Base-by-base conservation (phyloP, 1,139 yeast genomes). In the Suhomyces yuchorum region DNA sequence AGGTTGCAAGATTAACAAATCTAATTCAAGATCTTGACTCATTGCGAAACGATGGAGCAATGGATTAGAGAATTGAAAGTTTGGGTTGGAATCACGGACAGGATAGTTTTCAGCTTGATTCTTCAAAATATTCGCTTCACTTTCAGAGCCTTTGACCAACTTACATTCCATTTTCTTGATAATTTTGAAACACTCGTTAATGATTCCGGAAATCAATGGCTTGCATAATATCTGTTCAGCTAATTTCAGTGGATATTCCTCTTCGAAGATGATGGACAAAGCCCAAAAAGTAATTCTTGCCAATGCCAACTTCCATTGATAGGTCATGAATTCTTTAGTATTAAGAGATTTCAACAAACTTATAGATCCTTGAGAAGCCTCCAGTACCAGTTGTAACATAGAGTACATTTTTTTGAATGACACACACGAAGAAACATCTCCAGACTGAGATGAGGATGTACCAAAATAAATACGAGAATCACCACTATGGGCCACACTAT, bases 251-350 rank as follows among this genome's bases (percentile, higher is more conserved):
- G 96, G 90, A 56, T 71, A 76, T 6, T 85, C 80, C 48, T 82
- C 78, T 64, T 90, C 97, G 57, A 91, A 83, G 19, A 89, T 65
- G 32, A 90, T 76, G 42, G 89, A 72, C 41, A 91, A 68, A 2
- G 96, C 91, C 64, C 85, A 88, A 61, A 90, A 83, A 14, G 91
- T 85, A 40, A 90, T 80, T 51, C 84, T 77, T 4, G 96, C 90
- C 50, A 90, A 75, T 0, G 95, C 92, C 49, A 87, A 75, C 60
- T 85, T 84, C 97, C 97, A 90, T 66, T 90, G 96, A 56, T 81
- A 83, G 9, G 84, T 81, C 66, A 82, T 71, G 59, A 85, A 86
- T 55, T 85, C 90, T 45, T 75, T 68, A 9, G 82, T 77, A 28
- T 79, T 77, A 50, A 68, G 66, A 35, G 81, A 77, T 66, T 72